Conservation (phyloP, 257 asterid genomes). For the Scutellaria barbata region DNA sequence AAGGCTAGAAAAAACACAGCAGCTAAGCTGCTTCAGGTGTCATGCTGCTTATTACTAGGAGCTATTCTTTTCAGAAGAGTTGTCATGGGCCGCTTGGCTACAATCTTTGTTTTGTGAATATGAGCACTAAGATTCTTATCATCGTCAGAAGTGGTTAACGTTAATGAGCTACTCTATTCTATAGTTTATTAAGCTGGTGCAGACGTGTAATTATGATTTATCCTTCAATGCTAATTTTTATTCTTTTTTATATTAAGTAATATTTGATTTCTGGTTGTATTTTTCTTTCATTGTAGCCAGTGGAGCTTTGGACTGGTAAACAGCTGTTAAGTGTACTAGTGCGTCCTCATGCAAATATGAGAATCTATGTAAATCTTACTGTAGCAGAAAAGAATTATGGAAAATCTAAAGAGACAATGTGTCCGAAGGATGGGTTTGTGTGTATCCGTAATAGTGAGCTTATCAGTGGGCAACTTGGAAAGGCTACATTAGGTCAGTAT, state of each 20-base stretch:
- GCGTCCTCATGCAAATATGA: conserved; percentile 82
- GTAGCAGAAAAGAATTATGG: conserved; percentile 73
- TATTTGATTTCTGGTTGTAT: conserved; percentile 19
- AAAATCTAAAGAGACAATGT: conserved; percentile 70
- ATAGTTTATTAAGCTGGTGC: not conserved
- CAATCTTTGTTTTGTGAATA: conserved; percentile 7
- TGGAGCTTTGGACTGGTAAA: conserved; percentile 98
- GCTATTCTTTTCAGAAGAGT: conserved; percentile 1
- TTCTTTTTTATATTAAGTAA: not conserved
- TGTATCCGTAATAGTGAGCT: conserved; percentile 91
- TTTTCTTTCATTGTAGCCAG: conserved; percentile 63
- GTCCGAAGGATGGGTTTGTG: conserved; percentile 90
- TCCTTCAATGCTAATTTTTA: conserved; percentile 23
- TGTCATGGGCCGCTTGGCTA: not conserved
- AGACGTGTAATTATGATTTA: conserved; percentile 4
- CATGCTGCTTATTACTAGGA: conserved; percentile 23
- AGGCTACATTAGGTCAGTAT: conserved; percentile 88
- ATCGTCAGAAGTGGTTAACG: conserved; percentile 29
- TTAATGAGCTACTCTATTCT: conserved; percentile 28
- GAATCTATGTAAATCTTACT: conserved; percentile 80
- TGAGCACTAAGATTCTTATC: not conserved
- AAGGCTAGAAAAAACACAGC: too few species aligned
- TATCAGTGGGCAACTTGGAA: conserved; percentile 95
- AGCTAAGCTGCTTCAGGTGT: not conserved
- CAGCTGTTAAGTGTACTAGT: conserved; percentile 76